These are phyloP conservation scores for Artemisia tridentata DNA, from an alignment of 129 eudicot genomes.

Conservation along the genomic window DNA sequence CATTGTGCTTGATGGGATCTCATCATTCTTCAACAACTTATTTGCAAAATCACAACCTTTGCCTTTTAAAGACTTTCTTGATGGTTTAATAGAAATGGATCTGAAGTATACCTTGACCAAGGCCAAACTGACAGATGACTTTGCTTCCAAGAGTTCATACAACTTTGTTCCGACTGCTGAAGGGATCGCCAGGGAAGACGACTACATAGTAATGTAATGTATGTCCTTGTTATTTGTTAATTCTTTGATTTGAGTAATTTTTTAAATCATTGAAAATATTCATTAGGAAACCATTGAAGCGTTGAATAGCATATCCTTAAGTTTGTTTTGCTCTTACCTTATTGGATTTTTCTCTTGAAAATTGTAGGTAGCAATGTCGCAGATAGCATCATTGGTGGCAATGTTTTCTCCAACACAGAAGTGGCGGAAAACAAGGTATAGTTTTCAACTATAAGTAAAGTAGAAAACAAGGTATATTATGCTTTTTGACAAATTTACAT, in stretches of 20 bases:
- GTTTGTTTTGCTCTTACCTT: neutral
- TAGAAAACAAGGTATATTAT: conserved; percentile 72
- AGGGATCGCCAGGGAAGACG: conserved; percentile 61
- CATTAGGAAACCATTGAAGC: neutral
- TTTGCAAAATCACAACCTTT: conserved; percentile 63
- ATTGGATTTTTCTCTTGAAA: conserved; percentile 11
- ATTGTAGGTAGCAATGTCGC: conserved; percentile 62
- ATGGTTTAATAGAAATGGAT: conserved; percentile 59
- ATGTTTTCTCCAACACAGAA: conserved; percentile 78
- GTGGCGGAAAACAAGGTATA: conserved; percentile 87
- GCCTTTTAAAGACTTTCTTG: conserved; percentile 65
- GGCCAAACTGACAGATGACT: no score
- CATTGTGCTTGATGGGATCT: conserved; percentile 74
- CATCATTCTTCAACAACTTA: conserved; percentile 70
- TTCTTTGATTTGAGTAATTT: conserved; percentile 30
- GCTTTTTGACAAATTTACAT: no score
- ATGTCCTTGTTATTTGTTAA: conserved; percentile 52
- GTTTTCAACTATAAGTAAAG: no score
- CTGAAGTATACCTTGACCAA: conserved; percentile 74
- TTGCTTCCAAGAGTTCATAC: conserved; percentile 69
- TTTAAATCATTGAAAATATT: conserved; percentile 8
- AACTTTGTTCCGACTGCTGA: conserved; percentile 78
- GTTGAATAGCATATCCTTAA: neutral
- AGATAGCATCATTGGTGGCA: conserved; percentile 79
- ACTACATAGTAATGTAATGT: conserved; percentile 99